Evolutionary conservation across 495 filamentous ascomycete species (phyloP), one percentile per base, ranked within the genome.

Genomic region (Penicillium cataractarum): DNA sequence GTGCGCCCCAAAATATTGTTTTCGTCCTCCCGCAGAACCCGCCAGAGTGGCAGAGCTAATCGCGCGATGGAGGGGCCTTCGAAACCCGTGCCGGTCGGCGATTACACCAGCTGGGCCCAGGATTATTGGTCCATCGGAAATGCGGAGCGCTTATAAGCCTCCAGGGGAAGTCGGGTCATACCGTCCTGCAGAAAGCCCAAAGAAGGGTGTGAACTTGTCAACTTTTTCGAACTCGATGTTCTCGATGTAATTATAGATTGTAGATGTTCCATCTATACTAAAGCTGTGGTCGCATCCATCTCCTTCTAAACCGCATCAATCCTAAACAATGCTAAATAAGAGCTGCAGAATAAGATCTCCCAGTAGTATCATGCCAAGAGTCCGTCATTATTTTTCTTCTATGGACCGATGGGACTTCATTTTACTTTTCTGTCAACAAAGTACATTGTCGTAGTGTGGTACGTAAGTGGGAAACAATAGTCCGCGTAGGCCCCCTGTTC

Each of bases 21-120:
- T 65, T 66, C 50, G 37, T 13, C 24, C n/a, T 49, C 32, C 53
- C 65, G 57, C 62, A 63, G 55, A 58, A 65, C 32, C 57, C 64
- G 54, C 49, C 24, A 62, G 61, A 51, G 63, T 62, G 54, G 42
- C 24, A 62, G 61, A 51, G 63, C 31, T 32, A 55, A 61, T 62
- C 42, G 60, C 58, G 48, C 35, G n/a, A 35, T 48, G 3, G 9
- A 49, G 24, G 40, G 37, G 24, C n/a, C 1, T n/a, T 10, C 2
- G 40, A 33, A 32, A 31, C 26, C 42, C 27, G 32, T 50, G 8
- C 0, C 44, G 19, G 27, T 58, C 40, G 53, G 42, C 19, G 56
- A 49, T 57, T 8, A 19, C 22, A 40, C 9, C 8, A 26, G 19
- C 27, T 27, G 2, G n/a, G n/a, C 15, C 6, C 15, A 2, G 24